These are phyloP conservation scores for Penicillium lagena DNA, from an alignment of 495 filamentous ascomycete genomes.

Conservation along the genomic window DNA sequence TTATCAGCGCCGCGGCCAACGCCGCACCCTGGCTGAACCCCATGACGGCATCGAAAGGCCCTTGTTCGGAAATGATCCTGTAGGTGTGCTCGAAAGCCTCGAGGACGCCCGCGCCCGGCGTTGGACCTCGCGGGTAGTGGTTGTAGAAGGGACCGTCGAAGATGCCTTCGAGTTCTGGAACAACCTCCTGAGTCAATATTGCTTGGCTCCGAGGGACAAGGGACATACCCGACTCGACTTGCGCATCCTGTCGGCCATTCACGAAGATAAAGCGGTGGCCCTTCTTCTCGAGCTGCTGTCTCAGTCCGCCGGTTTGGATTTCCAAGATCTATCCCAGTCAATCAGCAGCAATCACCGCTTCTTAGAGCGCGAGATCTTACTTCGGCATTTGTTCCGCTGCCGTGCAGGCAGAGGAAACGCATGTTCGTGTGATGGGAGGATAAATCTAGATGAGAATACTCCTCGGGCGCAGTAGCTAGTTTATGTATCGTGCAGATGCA, in stretches of 20 bases:
- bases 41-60: constrained; percentile 42
- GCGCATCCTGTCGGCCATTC: constrained; percentile 22
- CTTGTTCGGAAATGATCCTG: constrained; percentile 23
- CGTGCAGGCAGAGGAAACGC: constrained; percentile 37
- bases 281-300: constrained; percentile 21
- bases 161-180: constrained; percentile 28
- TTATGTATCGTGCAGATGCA: background rate
- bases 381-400: constrained; percentile 29
- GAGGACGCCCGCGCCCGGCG: constrained; percentile 19
- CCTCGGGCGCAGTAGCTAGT: too few species aligned
- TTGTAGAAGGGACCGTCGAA: constrained; percentile 33
- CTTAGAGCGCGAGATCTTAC: constrained; percentile 6
- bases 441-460: background rate
- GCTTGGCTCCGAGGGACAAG: background rate
- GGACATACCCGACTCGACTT: constrained; percentile 23
- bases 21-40: constrained; percentile 41
- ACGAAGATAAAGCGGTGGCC: constrained; percentile 30
- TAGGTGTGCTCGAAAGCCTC: constrained; percentile 27
- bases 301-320: constrained; percentile 33
- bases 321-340: constrained; percentile 28
- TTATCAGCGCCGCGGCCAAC: constrained; percentile 28
- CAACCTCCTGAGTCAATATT: background rate
- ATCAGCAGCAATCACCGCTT: background rate
- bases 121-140: constrained; percentile 23
- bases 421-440: constrained; percentile 9